These are phyloP conservation scores for Podospora appendiculata DNA, from an alignment of 495 filamentous ascomycete genomes.

Conservation along the genomic window DNA sequence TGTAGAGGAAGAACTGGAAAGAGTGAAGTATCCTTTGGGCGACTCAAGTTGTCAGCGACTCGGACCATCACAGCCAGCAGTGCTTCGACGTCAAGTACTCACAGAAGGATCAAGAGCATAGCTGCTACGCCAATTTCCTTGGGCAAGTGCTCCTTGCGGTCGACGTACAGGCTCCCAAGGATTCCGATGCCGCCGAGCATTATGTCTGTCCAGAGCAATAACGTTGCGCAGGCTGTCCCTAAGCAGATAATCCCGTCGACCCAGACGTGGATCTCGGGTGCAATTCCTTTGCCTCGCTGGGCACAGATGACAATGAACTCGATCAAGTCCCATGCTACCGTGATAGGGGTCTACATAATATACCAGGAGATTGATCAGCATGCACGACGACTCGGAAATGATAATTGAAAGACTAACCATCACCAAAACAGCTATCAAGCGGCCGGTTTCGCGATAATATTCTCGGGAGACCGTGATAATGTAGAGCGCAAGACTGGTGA, in stretches of 20 bases:
- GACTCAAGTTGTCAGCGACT: no score
- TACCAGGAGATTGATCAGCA: no score
- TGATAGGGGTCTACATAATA: conserved; percentile 4
- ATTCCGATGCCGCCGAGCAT: not conserved
- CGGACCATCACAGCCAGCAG: no score
- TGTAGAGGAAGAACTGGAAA: conserved; percentile 10
- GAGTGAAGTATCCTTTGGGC: conserved; percentile 11
- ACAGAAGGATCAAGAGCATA: no score
- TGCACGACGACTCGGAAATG: no score
- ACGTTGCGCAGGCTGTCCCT: not conserved
- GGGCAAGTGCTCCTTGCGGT: conserved; percentile 3
- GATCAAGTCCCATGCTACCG: conserved; percentile 10
- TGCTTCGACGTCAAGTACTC: no score
- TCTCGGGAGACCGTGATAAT: not conserved
- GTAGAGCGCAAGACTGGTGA: conserved; percentile 1
- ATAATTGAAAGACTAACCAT: conserved; percentile 3
- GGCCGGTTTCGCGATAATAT: not conserved
- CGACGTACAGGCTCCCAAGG: not conserved
- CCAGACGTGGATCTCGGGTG: conserved; percentile 5
- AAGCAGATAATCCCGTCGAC: conserved; percentile 8
- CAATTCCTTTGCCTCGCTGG: conserved; percentile 6
- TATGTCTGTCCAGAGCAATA: conserved; percentile 6
- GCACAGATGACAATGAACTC: conserved; percentile 6
- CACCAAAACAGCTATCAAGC: conserved; percentile 5
- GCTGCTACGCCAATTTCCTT: not conserved